Evolutionary conservation across 208 protist genomes (phyloP).

Genomic region (Crithidia mellificae): DNA sequence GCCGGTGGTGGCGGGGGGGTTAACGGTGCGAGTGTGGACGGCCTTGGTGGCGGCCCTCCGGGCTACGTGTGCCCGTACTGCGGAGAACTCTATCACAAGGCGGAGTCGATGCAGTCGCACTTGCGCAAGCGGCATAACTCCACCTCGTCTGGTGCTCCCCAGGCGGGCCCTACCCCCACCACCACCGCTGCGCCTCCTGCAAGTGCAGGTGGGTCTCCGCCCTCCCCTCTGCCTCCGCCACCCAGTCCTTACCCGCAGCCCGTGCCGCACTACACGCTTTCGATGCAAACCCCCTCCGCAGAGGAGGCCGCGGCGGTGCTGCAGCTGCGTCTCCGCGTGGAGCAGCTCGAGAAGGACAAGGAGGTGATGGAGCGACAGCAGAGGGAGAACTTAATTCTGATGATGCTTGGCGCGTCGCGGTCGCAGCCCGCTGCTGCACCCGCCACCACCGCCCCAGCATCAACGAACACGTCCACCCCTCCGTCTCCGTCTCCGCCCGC

Average conservation of each 20-base stretch:
- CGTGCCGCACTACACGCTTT: background rate
- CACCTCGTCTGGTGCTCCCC: constrained; percentile 2
- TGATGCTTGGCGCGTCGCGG: constrained; percentile 45
- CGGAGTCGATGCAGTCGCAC: constrained; percentile 88
- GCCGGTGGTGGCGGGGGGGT: background rate
- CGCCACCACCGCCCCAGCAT: too few species aligned
- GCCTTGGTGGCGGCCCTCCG: background rate
- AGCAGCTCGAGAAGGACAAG: constrained; percentile 60
- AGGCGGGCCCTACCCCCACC: background rate
- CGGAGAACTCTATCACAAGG: constrained; percentile 81
- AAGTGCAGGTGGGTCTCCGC: background rate
- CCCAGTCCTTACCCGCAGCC: background rate
- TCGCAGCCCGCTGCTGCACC: constrained; percentile 10
- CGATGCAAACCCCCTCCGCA: background rate
- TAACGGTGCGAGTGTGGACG: background rate
- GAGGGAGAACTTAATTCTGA: constrained; percentile 60
- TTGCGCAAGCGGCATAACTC: constrained; percentile 79
- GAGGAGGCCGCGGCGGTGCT: constrained; percentile 22
- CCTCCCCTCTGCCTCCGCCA: background rate
- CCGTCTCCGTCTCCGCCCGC: constrained; percentile 4
- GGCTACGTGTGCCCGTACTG: constrained; percentile 67
- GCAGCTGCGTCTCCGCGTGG: constrained; percentile 51
- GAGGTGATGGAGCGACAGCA: constrained; percentile 64
- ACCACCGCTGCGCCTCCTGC: background rate
- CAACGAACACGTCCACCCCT: background rate